Percentiles rank a stretch among this genome's conserved stretches.
These are phyloP conservation scores for Paecilomyces sp. DNA, from an alignment of 2,329 filamentous ascomycete genomes.

Conservation along the genomic window DNA sequence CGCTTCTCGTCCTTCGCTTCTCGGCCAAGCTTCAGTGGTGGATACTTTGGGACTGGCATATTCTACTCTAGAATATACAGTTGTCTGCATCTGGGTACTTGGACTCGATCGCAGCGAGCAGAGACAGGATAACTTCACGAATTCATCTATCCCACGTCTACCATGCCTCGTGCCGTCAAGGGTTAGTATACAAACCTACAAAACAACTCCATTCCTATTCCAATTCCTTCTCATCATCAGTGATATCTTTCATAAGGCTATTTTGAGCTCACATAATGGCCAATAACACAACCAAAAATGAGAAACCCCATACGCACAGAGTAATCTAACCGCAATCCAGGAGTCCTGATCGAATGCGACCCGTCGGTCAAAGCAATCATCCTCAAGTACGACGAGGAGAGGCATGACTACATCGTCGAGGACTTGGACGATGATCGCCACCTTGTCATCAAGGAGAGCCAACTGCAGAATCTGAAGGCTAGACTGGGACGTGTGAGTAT, in stretches of 20 bases:
- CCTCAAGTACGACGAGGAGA: constrained; percentile 40
- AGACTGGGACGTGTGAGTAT: constrained; percentile 33
- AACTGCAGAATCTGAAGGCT: constrained; percentile 35
- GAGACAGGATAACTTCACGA: no score
- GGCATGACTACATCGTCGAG: constrained; percentile 42
- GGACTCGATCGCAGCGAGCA: neutral
- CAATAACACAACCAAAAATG: no score
- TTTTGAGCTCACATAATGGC: no score
- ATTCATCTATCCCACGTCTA: constrained; percentile 1
- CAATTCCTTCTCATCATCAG: neutral
- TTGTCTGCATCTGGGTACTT: neutral
- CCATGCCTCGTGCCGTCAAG: constrained; percentile 36
- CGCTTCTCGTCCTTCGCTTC: neutral
- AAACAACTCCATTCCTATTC: neutral
- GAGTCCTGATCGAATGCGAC: constrained; percentile 41
- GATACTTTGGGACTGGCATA: neutral
- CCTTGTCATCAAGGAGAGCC: constrained; percentile 40
- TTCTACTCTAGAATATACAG: neutral
- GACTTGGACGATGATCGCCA: constrained; percentile 40
- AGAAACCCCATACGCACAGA: no score
- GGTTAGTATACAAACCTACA: constrained; percentile 15
- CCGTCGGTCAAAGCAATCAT: constrained; percentile 44
- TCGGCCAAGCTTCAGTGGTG: neutral
- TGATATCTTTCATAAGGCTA: neutral
- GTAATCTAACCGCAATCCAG: constrained; percentile 13